Base-by-base conservation (phyloP, 2,329 filamentous ascomycete species). In the Lasiodiplodia gonubiensis region DNA sequence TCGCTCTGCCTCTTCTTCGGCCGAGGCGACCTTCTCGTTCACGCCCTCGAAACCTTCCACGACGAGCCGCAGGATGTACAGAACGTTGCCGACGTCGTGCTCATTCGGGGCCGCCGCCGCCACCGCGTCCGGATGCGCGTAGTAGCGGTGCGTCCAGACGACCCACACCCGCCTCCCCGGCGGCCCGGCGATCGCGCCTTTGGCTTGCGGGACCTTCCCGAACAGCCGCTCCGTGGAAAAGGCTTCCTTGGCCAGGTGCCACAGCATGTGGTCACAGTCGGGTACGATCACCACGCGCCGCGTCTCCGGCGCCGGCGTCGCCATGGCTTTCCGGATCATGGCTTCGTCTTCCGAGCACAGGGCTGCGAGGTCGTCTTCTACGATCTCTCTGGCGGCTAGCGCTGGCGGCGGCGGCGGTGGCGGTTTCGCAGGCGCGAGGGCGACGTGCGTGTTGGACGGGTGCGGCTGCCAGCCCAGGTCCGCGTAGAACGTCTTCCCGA, bases 401-500 rank as follows among this genome's bases (percentile, higher is more conserved):
- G 21, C 21, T 51, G 11, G 3, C 3, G 27, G 16, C 52, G 12
- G 0, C 1, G 30, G 57, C 7, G 3, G 27, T 7, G 30, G 7
- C 7, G 30, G 30, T 10, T 33, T 10, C 1, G 30, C 2, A 8
- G 30, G 30, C 1, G 30, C 30, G n/a, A 57, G 25, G 11, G 39
- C 33, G 30, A 42, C 54, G 33, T 57, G 83, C 74, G 94, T 91
- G 2, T 85, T 83, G 69, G 90, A 93, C 18, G 85, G 82, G 71
- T 89, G 92, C 0, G 88, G 84, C 42, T 85, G 82, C 94, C 94
- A 97, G 54, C 93, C 93, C 70, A 88, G 84, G 37, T 83, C 84
- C 3, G 90, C 86, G 80, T 97, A 97, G 79, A 93, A 97, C 48
- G 82, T 81, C 82, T 92, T 91, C 23, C 94, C 92, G 70, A 96